phyloP scores from a whole-genome alignment of 2,329 filamentous ascomycete genomes.

The Fusarium austroafricanum region DNA sequence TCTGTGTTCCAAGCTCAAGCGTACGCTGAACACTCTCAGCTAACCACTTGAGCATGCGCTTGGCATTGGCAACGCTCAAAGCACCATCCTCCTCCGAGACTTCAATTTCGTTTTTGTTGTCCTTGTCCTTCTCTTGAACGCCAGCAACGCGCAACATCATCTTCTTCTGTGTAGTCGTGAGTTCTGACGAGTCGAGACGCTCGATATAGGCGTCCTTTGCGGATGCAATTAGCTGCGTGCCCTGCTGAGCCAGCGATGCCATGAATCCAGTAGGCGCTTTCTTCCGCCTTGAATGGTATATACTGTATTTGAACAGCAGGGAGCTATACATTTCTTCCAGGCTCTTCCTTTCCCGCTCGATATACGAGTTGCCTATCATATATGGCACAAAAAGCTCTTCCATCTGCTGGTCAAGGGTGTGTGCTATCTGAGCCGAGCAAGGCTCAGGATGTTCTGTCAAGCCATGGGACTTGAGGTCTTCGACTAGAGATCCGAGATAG shows the following conservation, averaged over 20 bases:
- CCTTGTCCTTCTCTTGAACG: slow-evolving; percentile 77
- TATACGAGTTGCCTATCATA: slow-evolving; percentile 75
- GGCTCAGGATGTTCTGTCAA: slow-evolving; percentile 95
- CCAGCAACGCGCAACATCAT: slow-evolving; percentile 93
- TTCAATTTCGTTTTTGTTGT: slow-evolving; percentile 86
- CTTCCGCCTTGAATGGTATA: slow-evolving; percentile 90
- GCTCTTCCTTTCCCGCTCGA: slow-evolving; percentile 75
- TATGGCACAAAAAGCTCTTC: slow-evolving; percentile 83
- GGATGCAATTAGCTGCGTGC: slow-evolving; percentile 86
- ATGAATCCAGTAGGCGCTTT: slow-evolving; percentile 93
- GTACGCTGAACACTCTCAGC: slow-evolving; percentile 93
- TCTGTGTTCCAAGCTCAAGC: slow-evolving; percentile 86
- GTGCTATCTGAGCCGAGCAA: slow-evolving; percentile 85
- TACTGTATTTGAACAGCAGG: slow-evolving; percentile 93
- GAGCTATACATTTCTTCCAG: slow-evolving; percentile 89
- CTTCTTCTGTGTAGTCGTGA: slow-evolving; percentile 86
- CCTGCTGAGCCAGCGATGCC: slow-evolving; percentile 88
- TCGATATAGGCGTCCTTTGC: slow-evolving; percentile 93
- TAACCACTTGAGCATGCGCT: slow-evolving; percentile 97
- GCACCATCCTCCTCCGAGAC: slow-evolving; percentile 90
- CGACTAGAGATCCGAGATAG: slow-evolving; percentile 88
- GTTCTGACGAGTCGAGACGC: slow-evolving; percentile 86
- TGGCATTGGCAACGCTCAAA: slow-evolving; percentile 86
- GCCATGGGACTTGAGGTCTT: slow-evolving; percentile 93
- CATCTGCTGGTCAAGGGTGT: slow-evolving; percentile 77